Evolutionary conservation across 2,329 filamentous ascomycete genomes (phyloP).

Genomic region (Calonectria pauciramosa): DNA sequence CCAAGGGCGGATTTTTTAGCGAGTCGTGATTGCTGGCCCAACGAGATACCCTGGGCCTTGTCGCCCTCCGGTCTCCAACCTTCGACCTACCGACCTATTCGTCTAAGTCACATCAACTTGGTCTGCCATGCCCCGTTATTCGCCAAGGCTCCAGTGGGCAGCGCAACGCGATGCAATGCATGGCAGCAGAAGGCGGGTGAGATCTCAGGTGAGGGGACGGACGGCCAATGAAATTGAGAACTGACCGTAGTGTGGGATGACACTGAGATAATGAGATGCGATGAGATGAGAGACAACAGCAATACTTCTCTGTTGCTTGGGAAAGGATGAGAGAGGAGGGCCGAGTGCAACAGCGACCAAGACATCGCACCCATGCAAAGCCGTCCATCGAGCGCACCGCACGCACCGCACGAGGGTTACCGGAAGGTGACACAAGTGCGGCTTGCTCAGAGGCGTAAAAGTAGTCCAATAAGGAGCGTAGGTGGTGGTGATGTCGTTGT

Average conservation of each 20-base stretch:
- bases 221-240: not conserved
- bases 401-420: not conserved
- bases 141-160: conserved; percentile 26
- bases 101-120: conserved; percentile 15
- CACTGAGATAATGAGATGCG: not conserved
- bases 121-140: conserved; percentile 27
- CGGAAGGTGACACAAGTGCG: conserved; percentile 7
- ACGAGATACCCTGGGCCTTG: conserved; percentile 32
- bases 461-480: conserved; percentile 12
- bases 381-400: conserved; percentile 3
- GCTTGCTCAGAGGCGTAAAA: conserved; percentile 5
- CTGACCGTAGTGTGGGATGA: not conserved
- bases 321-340: conserved; percentile 22
- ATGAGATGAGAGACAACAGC: not conserved
- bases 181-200: conserved; percentile 21
- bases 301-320: not conserved
- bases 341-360: not conserved
- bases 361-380: not conserved
- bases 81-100: conserved; percentile 13
- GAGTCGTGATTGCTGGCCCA: conserved; percentile 24
- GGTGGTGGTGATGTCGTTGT: conserved; percentile 7
- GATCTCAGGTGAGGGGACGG: not conserved
- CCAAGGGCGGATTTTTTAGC: conserved; percentile 28
- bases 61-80: conserved; percentile 13
- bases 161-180: conserved; percentile 18